phyloP scores from a whole-genome alignment of 2,329 filamentous ascomycete species.

The Colletotrichum higginsianum region DNA sequence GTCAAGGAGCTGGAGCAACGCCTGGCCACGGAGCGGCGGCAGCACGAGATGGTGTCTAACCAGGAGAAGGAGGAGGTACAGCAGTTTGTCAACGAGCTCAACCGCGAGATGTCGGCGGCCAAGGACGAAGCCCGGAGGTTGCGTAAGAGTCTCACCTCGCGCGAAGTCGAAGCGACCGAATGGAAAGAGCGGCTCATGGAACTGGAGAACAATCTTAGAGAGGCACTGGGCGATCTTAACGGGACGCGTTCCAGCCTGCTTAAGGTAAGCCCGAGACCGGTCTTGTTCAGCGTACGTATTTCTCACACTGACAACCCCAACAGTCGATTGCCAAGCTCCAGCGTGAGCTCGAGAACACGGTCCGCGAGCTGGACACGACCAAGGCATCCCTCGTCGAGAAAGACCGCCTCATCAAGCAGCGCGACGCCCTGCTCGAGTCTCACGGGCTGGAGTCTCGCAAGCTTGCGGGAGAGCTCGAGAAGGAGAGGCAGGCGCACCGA shows the following conservation, averaged over 20 bases:
- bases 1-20: slow-evolving; percentile 79
- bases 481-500: slow-evolving; percentile 87
- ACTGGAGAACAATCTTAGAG: slow-evolving; percentile 88
- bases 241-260: slow-evolving; percentile 89
- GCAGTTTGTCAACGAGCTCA: slow-evolving; percentile 92
- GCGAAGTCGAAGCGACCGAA: slow-evolving; percentile 89
- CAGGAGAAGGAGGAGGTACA: slow-evolving; percentile 97
- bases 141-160: slow-evolving; percentile 84
- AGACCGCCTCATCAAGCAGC: slow-evolving; percentile 89
- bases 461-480: slow-evolving; percentile 89
- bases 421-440: slow-evolving; percentile 89
- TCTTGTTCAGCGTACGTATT: too few relatives aligned
- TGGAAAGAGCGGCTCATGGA: slow-evolving; percentile 94
- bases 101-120: slow-evolving; percentile 82
- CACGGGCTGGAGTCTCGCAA: slow-evolving; percentile 89
- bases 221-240: slow-evolving; percentile 88
- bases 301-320: slow-evolving; percentile 11
- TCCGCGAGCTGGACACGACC: slow-evolving; percentile 84
- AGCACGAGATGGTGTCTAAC: slow-evolving; percentile 87
- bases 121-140: slow-evolving; percentile 90
- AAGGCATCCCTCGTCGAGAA: slow-evolving; percentile 89
- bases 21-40: slow-evolving; percentile 84
- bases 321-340: slow-evolving; percentile 90
- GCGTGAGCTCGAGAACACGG: slow-evolving; percentile 86
- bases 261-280: slow-evolving; percentile 67